phyloP scores from a whole-genome alignment of 176 grass and related monocot genomes.

The Echinochloa phyllopogon region DNA sequence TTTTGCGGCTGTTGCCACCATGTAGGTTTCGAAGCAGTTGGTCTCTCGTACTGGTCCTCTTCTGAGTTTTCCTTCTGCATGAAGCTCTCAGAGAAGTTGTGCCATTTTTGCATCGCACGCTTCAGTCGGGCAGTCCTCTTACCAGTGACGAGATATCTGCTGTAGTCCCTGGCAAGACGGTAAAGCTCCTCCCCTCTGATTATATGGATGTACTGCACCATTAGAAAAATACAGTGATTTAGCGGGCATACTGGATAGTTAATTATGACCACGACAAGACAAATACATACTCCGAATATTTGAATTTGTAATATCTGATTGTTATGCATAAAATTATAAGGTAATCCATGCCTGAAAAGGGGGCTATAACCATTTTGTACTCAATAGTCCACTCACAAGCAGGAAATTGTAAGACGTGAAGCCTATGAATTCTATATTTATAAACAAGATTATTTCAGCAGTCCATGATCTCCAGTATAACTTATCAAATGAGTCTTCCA shows the following conservation, averaged over 20 bases:
- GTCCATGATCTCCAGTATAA: not conserved
- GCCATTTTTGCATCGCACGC: constrained; percentile 55
- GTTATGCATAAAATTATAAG: not conserved
- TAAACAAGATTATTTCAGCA: constrained; percentile 3
- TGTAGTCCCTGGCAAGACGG: constrained; percentile 78
- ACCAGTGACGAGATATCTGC: constrained; percentile 76
- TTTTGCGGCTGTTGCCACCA: constrained; percentile 62
- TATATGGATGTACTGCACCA: constrained; percentile 83
- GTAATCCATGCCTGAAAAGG: not conserved
- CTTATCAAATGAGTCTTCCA: constrained; percentile 25
- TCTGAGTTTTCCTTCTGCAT: constrained; percentile 45
- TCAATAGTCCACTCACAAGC: not conserved
- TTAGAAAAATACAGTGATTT: constrained; percentile 39
- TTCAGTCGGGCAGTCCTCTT: constrained; percentile 70
- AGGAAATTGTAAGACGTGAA: not conserved
- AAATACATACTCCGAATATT: not conserved
- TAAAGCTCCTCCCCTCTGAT: constrained; percentile 87
- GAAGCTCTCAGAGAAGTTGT: constrained; percentile 44
- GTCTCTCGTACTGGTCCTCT: constrained; percentile 52
- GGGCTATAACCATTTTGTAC: not conserved
- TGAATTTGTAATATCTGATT: not conserved
- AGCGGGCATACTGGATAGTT: constrained; percentile 2
- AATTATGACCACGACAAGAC: constrained; percentile 8
- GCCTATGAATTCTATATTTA: constrained; percentile 11
- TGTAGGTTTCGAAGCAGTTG: constrained; percentile 46